These are phyloP conservation scores for Globisporangium recalcitrans DNA, from an alignment of 352 stramenopile species.

Conservation along the genomic window DNA sequence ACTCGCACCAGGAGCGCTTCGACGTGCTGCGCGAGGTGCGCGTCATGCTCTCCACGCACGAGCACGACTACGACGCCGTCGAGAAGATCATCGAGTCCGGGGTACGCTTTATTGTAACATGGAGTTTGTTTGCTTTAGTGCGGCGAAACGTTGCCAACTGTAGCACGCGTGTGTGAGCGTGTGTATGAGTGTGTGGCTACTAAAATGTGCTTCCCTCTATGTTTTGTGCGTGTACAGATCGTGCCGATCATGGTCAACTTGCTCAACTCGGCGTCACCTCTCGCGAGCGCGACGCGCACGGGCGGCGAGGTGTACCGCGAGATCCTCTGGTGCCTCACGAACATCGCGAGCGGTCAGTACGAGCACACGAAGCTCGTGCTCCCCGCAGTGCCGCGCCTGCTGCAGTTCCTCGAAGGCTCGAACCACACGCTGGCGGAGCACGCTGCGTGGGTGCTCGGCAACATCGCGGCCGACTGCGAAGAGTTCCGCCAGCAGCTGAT, in stretches of 20 bases:
- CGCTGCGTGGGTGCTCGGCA: slow-evolving; percentile 75
- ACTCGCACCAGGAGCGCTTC: slow-evolving; percentile 57
- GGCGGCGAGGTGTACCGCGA: slow-evolving; percentile 70
- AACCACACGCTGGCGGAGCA: slow-evolving; percentile 66
- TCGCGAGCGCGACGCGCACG: slow-evolving; percentile 53
- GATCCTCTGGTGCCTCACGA: slow-evolving; percentile 80
- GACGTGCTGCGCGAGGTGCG: slow-evolving; percentile 68
- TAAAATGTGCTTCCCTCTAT: background rate
- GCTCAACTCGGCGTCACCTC: slow-evolving; percentile 60
- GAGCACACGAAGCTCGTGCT: slow-evolving; percentile 81
- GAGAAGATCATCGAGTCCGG: slow-evolving; percentile 76
- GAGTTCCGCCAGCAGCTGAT: slow-evolving; percentile 82
- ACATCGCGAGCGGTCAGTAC: slow-evolving; percentile 79
- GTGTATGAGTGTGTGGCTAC: background rate
- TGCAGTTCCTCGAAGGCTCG: slow-evolving; percentile 62
- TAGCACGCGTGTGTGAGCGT: background rate
- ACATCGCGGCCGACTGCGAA: slow-evolving; percentile 82
- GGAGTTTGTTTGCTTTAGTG: background rate
- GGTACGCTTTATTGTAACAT: slow-evolving; percentile 26
- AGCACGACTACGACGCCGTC: slow-evolving; percentile 63
- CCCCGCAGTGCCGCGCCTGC: slow-evolving; percentile 59
- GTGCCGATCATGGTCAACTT: slow-evolving; percentile 63
- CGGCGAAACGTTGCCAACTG: background rate
- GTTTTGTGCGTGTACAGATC: slow-evolving; percentile 33
- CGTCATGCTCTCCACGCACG: slow-evolving; percentile 46